phyloP scores from a whole-genome alignment of 768 basidiomycete species.

The Polyporus arcularius region DNA sequence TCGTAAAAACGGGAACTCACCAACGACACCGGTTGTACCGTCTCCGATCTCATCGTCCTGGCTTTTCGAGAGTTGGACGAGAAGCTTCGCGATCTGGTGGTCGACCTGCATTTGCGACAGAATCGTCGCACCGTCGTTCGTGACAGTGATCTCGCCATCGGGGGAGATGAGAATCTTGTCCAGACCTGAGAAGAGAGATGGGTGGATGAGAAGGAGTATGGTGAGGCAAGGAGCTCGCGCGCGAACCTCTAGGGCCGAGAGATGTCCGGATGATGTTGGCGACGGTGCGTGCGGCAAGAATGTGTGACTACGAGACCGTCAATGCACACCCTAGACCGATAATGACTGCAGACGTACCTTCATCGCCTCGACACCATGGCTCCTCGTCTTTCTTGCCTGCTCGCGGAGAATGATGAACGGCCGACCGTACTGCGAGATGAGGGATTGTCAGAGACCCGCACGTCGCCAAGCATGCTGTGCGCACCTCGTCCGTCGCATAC shows the following conservation, averaged over 20 bases:
- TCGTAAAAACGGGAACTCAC: slow-evolving; percentile 48
- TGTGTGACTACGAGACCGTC: slow-evolving; percentile 68
- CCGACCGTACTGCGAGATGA: slow-evolving; percentile 69
- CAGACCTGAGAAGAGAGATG: slow-evolving; percentile 55
- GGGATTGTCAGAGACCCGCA: slow-evolving; percentile 5
- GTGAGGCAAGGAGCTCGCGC: background rate
- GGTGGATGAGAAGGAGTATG: background rate
- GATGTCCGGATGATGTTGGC: slow-evolving; percentile 95
- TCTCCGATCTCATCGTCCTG: slow-evolving; percentile 99
- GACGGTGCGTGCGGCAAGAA: slow-evolving; percentile 92
- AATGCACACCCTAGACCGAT: no score
- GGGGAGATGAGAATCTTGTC: slow-evolving; percentile 95
- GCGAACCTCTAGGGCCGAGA: slow-evolving; percentile 86
- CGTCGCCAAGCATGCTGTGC: background rate
- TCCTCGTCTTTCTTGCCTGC: slow-evolving; percentile 88
- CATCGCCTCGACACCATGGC: slow-evolving; percentile 93
- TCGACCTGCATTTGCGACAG: slow-evolving; percentile 99
- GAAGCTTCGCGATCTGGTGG: slow-evolving; percentile 97
- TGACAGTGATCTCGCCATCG: slow-evolving; percentile 98
- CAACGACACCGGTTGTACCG: slow-evolving; percentile 98
- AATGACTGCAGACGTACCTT: slow-evolving; percentile 80
- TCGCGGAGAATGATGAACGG: slow-evolving; percentile 98
- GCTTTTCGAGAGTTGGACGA: slow-evolving; percentile 95
- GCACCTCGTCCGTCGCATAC: slow-evolving; percentile 85
- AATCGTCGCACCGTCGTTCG: slow-evolving; percentile 99